phyloP scores from a whole-genome alignment of 345 rosid genomes.

The Euphorbia pulcherrima region DNA sequence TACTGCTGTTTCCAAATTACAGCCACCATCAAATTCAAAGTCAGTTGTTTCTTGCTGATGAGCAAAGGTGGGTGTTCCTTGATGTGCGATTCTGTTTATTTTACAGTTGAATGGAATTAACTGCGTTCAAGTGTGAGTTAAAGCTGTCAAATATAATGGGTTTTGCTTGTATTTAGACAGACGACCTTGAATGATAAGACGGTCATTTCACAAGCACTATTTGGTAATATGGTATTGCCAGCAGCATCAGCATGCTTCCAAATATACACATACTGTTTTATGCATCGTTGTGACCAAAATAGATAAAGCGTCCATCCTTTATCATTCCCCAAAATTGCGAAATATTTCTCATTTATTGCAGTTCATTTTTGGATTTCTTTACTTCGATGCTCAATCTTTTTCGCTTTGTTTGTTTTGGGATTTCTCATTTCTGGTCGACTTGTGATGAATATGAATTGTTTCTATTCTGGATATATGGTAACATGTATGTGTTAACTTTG shows the following conservation, averaged over 20 bases:
- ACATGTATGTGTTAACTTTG: too few relatives aligned
- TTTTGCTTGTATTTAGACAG: conserved; percentile 8
- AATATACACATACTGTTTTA: neutral
- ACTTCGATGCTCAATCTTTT: too few relatives aligned
- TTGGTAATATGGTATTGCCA: neutral
- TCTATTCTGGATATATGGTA: too few relatives aligned
- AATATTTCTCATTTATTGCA: too few relatives aligned
- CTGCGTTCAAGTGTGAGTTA: neutral
- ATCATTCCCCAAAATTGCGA: too few relatives aligned
- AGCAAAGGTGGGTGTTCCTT: neutral
- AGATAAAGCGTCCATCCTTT: too few relatives aligned
- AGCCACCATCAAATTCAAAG: conserved; percentile 43
- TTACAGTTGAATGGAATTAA: conserved; percentile 4
- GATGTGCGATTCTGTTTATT: conserved; percentile 7
- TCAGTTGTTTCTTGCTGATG: conserved; percentile 57
- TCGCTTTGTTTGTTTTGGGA: too few relatives aligned
- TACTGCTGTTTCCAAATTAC: conserved; percentile 50
- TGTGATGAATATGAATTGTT: too few relatives aligned
- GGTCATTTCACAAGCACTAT: neutral
- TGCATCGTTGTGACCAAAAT: too few relatives aligned
- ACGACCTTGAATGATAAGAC: neutral
- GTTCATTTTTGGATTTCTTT: too few relatives aligned
- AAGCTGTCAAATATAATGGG: conserved; percentile 6
- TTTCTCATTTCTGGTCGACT: too few relatives aligned
- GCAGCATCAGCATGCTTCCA: neutral